These are phyloP conservation scores for Chaetothyriales sp. DNA, from an alignment of 2,329 filamentous ascomycete species.

Conservation along the genomic window DNA sequence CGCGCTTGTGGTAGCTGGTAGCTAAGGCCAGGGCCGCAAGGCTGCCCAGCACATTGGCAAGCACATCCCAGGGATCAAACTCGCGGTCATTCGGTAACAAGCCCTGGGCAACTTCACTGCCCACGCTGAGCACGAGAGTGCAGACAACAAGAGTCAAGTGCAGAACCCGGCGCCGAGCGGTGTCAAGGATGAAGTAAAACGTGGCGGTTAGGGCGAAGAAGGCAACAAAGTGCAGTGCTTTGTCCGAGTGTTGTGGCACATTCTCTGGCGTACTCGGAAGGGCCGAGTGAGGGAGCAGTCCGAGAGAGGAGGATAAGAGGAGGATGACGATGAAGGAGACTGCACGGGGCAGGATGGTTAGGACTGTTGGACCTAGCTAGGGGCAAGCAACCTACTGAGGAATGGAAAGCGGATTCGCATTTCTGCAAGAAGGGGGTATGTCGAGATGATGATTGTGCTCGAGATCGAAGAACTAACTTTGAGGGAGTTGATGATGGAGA, in stretches of 20 bases:
- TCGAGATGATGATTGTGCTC: background rate
- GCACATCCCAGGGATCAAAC: constrained; percentile 70
- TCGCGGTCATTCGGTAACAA: constrained; percentile 57
- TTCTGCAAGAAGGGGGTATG: constrained; percentile 5
- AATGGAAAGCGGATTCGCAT: constrained; percentile 85
- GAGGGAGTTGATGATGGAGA: constrained; percentile 1
- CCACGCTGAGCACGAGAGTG: constrained; percentile 44
- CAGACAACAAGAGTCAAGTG: constrained; percentile 72
- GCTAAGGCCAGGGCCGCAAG: constrained; percentile 56
- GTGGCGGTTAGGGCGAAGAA: constrained; percentile 73
- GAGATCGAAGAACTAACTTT: background rate
- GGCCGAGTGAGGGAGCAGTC: constrained; percentile 46
- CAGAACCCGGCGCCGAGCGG: constrained; percentile 65
- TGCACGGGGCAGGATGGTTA: constrained; percentile 23
- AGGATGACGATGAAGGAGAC: constrained; percentile 53
- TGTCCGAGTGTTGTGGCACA: constrained; percentile 61
- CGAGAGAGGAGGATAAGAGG: constrained; percentile 61
- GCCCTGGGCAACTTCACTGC: constrained; percentile 42
- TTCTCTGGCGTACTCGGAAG: constrained; percentile 21
- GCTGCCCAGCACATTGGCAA: constrained; percentile 74
- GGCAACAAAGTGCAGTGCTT: constrained; percentile 68
- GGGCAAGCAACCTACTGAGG: constrained; percentile 48
- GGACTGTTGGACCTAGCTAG: background rate
- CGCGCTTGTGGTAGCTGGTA: constrained; percentile 86
- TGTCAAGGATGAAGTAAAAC: constrained; percentile 97